Evolutionary conservation across 257 asterid species (phyloP).

Genomic region (Solanum microdontum): DNA sequence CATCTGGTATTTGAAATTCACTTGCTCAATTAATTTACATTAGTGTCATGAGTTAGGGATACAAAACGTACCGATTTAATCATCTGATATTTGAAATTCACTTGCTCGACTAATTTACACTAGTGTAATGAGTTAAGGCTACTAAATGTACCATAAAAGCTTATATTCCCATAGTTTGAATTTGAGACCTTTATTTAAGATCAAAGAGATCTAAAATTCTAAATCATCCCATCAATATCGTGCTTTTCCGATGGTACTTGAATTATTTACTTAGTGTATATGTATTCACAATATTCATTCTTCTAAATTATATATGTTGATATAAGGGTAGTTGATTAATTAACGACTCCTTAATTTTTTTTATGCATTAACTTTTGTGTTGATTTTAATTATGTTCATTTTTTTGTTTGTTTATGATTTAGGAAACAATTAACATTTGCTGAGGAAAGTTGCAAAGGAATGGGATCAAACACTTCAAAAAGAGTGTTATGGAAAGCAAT

Average conservation of each 20-base stretch:
- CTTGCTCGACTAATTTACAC: no score
- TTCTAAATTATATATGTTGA: no score
- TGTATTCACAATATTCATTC: no score
- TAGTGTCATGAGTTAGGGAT: neutral
- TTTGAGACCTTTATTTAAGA: neutral
- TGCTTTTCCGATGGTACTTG: no score
- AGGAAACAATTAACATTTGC: conserved; percentile 48
- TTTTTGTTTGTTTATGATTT: neutral
- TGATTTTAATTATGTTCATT: neutral
- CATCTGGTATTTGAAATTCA: no score
- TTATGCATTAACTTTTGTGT: neutral
- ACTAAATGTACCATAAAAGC: neutral
- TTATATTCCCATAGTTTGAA: neutral
- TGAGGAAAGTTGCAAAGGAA: conserved; percentile 41
- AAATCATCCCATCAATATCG: neutral
- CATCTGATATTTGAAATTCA: no score
- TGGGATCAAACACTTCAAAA: conserved; percentile 31
- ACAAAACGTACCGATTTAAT: neutral
- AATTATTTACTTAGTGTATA: no score
- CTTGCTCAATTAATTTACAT: no score
- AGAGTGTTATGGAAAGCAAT: conserved; percentile 51
- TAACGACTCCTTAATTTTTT: no score
- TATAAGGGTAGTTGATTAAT: no score
- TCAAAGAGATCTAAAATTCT: no score
- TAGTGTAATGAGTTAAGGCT: no score